A percentile compares a stretch with the other conserved stretches of the same genome.
These are phyloP conservation scores for Xylaria digitata DNA, from an alignment of 2,329 filamentous ascomycete genomes.

Conservation along the genomic window DNA sequence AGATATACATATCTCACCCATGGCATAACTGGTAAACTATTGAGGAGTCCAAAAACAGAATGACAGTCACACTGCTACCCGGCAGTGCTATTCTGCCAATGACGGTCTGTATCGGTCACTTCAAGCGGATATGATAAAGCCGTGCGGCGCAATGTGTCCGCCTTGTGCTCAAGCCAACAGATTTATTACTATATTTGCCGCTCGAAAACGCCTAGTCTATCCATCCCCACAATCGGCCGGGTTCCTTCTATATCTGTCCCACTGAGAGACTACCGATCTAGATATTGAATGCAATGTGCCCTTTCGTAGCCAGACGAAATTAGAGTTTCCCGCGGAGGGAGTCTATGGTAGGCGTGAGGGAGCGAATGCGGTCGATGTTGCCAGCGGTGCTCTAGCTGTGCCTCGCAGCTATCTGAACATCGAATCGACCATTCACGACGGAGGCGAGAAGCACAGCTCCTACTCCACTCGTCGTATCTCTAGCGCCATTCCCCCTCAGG, in stretches of 20 bases:
- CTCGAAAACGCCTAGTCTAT: constrained; percentile 30
- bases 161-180: constrained; percentile 18
- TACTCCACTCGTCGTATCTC: constrained; percentile 7
- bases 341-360: constrained; percentile 12
- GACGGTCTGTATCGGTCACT: not conserved
- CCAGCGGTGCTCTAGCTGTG: constrained; percentile 29
- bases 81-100: constrained; percentile 3
- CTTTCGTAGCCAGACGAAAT: constrained; percentile 38
- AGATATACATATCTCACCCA: constrained; percentile 3
- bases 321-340: constrained; percentile 1
- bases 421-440: constrained; percentile 19
- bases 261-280: constrained; percentile 38
- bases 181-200: constrained; percentile 40
- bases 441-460: constrained; percentile 33
- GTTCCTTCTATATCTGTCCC: constrained; percentile 34
- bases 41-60: not conserved
- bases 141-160: not conserved
- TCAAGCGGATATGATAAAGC: not conserved
- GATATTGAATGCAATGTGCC: constrained; percentile 24
- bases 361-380: constrained; percentile 22
- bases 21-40: not conserved
- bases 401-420: constrained; percentile 28
- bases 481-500: constrained; percentile 12
- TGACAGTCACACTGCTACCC: not conserved
- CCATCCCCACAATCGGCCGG: constrained; percentile 35